Base-by-base conservation (phyloP, 2,329 filamentous ascomycete species). In the Ascochyta clinopodiicola region DNA sequence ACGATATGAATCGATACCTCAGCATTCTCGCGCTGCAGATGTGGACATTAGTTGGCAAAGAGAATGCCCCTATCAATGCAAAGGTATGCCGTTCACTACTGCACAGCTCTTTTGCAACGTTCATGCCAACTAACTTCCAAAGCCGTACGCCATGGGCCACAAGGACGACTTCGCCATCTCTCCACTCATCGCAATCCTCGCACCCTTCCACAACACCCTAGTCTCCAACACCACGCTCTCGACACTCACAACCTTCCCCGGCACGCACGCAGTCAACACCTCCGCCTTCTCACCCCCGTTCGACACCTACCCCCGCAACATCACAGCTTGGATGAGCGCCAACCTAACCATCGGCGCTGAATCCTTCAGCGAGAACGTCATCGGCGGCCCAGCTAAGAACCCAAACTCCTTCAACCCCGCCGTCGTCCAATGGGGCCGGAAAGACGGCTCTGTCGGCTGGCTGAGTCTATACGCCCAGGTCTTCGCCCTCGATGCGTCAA, bases 1-100 rank as follows among this genome's bases (percentile, higher is more conserved):
- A 82, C 53, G 85, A 88, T 56, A 86, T 88, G 85, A 86, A 85
- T 50, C 75, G 79, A 6, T 88, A 88, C 61, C 68, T 87, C 4
- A 82, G 82, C 47, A 78, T 88, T 44, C 80, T 87, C 68, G 81
- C 81, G 0, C 68, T 84, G 13, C 84, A 84, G 72, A 78, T 88
- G 57, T 88, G 85, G 85, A 79, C 81, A 0, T 56, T 86, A 4
- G 75, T 84, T 5, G 84, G 84, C 8, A 81, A 84, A 39, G 68
- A 76, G 3, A 67, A 70, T 6, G 71, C 75, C 3, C 73, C 75
- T 0, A 61, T 78, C 3, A 63, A 72, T 35, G 42, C 59, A 19
- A 73, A 71, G 60, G 71, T 72, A 62, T 37, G 57, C 38, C 21
- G 1, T 31, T 21, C 36, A 24, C 36, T 22, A 24, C 36, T 22